These are phyloP conservation scores for Backusella sp. DNA, from an alignment of 192 early-diverging fungal species.

Conservation along the genomic window DNA sequence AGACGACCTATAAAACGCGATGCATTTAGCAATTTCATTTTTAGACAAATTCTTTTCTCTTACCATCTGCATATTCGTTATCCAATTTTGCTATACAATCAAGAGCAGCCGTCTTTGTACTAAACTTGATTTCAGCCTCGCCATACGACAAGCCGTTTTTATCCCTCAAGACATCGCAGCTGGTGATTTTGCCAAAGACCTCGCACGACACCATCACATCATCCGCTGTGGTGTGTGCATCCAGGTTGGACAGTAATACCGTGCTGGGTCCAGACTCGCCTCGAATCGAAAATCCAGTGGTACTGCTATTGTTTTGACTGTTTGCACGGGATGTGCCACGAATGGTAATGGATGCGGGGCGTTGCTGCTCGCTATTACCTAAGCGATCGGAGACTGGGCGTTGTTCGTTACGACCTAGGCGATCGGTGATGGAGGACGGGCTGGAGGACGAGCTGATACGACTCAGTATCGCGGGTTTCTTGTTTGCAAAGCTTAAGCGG, in stretches of 20 bases:
- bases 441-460: not conserved
- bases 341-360: not conserved
- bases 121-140: slow-evolving; percentile 47
- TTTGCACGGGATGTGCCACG: not conserved
- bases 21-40: not conserved
- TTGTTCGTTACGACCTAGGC: not conserved
- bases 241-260: slow-evolving; percentile 47
- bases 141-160: slow-evolving; percentile 37
- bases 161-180: slow-evolving; percentile 36
- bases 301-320: not conserved
- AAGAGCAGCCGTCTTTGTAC: slow-evolving; percentile 37
- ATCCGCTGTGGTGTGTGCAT: slow-evolving; percentile 43
- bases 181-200: slow-evolving; percentile 34
- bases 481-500: not conserved
- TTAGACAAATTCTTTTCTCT: not conserved
- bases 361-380: not conserved
- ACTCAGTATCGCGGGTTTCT: not conserved
- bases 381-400: not conserved
- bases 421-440: no score
- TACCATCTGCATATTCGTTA: slow-evolving; percentile 50
- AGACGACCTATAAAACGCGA: slow-evolving; percentile 32
- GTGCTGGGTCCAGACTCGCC: slow-evolving; percentile 49
- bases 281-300: slow-evolving; percentile 33
- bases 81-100: slow-evolving; percentile 44
- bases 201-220: slow-evolving; percentile 44